A percentile compares a stretch with the other conserved stretches of the same genome.
phyloP scores from a whole-genome alignment of 169 alveolate species.

The Plasmodium reichenowi region DNA sequence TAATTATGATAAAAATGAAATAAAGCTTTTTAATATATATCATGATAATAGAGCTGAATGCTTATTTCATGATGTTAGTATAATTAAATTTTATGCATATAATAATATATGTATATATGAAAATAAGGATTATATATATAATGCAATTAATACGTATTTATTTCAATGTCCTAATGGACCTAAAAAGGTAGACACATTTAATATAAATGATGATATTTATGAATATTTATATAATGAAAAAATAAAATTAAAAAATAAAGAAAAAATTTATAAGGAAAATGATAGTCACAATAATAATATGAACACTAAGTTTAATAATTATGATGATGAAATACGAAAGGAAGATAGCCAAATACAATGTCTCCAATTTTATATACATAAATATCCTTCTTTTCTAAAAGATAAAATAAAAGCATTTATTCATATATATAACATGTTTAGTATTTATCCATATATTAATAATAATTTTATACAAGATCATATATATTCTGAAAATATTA shows the following conservation, averaged over 20 bases:
- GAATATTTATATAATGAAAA: constrained; percentile 71
- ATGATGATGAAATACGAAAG: constrained; percentile 1
- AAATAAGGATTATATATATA: constrained; percentile 66
- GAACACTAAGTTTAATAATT: not conserved
- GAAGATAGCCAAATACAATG: constrained; percentile 15
- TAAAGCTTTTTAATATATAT: constrained; percentile 68
- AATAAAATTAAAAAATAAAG: constrained; percentile 39
- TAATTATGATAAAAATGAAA: constrained; percentile 73
- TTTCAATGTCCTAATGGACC: constrained; percentile 25
- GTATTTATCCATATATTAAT: constrained; percentile 73
- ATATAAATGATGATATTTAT: constrained; percentile 51
- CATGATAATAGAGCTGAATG: constrained; percentile 77
- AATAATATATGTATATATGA: constrained; percentile 70
- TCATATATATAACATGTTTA: constrained; percentile 75
- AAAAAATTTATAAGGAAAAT: not conserved
- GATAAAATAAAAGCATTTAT: constrained; percentile 71
- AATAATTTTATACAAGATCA: constrained; percentile 64
- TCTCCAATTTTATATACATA: constrained; percentile 71
- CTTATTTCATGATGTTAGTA: constrained; percentile 65
- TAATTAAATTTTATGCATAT: constrained; percentile 53
- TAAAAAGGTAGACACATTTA: constrained; percentile 20
- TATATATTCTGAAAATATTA: constrained; percentile 44
- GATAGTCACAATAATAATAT: not conserved
- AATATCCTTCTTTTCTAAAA: constrained; percentile 66
- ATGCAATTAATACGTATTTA: constrained; percentile 47